phyloP scores from a whole-genome alignment of 768 basidiomycete species.

The Panellus pusillus region DNA sequence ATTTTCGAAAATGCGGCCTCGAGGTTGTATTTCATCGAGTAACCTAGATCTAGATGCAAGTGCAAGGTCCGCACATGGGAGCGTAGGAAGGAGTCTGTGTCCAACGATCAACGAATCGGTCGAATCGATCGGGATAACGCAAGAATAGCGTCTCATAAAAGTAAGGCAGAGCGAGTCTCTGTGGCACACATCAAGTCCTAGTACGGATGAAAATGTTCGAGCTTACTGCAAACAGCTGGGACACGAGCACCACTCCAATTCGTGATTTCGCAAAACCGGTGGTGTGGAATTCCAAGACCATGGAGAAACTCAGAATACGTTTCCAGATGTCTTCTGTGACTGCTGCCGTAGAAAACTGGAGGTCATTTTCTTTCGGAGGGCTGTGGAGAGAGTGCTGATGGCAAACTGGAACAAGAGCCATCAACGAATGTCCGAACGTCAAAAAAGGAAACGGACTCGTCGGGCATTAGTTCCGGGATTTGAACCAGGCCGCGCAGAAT shows the following conservation, averaged over 20 bases:
- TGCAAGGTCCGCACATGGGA: slow-evolving; percentile 1
- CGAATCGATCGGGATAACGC: background rate
- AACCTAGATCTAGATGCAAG: no score
- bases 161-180: slow-evolving; percentile 12
- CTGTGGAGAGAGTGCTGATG: background rate
- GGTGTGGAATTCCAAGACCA: background rate
- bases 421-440: no score
- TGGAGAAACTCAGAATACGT: slow-evolving; percentile 3
- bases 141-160: background rate
- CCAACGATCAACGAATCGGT: background rate
- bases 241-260: slow-evolving; percentile 3
- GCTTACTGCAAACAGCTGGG: slow-evolving; percentile 14
- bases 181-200: background rate
- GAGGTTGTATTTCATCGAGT: background rate
- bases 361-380: background rate
- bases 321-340: slow-evolving; percentile 12
- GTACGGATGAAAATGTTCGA: background rate
- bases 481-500: slow-evolving; percentile 7
- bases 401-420: background rate
- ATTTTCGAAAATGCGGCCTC: background rate
- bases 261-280: background rate
- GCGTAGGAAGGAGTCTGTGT: background rate
- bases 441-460: background rate
- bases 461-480: background rate
- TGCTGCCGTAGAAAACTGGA: slow-evolving; percentile 6